These are phyloP conservation scores for Rhodotorula sp. DNA, from an alignment of 1,284 basidiomycete genomes.

Conservation along the genomic window DNA sequence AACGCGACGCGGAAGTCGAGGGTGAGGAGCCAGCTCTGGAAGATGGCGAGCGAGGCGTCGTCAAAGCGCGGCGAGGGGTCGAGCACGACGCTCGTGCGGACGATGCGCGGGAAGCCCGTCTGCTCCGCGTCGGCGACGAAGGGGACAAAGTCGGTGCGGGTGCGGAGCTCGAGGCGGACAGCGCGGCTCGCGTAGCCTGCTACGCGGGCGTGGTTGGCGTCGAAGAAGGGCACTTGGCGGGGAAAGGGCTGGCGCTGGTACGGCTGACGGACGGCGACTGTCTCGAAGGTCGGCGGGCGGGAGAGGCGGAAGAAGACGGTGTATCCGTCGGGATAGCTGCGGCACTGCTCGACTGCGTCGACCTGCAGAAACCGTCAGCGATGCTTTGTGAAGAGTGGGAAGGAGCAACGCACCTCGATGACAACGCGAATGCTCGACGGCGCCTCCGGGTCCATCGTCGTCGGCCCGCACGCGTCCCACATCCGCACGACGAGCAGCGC, in stretches of 20 bases:
- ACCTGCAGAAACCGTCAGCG: background rate
- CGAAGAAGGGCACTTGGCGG: conserved; percentile 1
- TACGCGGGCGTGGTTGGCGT: conserved; percentile 6
- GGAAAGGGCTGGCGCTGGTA: background rate
- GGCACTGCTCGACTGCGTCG: background rate
- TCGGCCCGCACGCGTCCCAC: background rate
- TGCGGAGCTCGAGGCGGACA: conserved; percentile 12
- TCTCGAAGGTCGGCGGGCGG: conserved; percentile 12
- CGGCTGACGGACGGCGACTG: background rate
- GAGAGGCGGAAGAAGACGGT: conserved; percentile 14
- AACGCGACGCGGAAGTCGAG: conserved; percentile 17
- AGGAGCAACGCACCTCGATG: conserved; percentile 1
- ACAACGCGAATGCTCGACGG: background rate
- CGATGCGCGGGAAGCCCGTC: conserved; percentile 6
- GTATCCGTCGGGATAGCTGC: background rate
- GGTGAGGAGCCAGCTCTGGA: conserved; percentile 9
- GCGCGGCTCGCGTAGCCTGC: conserved; percentile 1
- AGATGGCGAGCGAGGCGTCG: background rate
- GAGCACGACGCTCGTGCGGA: background rate
- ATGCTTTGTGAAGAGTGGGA: background rate
- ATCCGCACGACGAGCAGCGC: background rate
- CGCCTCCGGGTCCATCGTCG: background rate
- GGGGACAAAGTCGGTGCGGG: background rate
- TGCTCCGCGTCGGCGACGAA: background rate
- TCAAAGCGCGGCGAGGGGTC: background rate